A percentile compares a stretch with the other conserved stretches of the same genome.
Conservation (phyloP, 2,329 filamentous ascomycete genomes). For the Lanzia echinophila region DNA sequence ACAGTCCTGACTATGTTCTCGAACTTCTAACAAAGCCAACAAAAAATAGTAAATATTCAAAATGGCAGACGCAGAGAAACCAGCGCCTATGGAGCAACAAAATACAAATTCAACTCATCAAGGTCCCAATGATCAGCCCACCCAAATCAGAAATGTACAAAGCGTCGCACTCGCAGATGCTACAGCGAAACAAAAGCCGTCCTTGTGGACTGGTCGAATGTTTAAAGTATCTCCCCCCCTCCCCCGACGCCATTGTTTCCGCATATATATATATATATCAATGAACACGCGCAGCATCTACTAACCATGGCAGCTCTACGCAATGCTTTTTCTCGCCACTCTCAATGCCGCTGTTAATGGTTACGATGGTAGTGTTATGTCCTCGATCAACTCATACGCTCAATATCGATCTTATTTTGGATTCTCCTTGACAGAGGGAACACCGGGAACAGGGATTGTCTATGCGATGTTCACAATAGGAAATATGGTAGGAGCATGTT, state of each 20-base stretch:
- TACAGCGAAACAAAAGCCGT: slow-evolving; percentile 3
- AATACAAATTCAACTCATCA: too few relatives aligned
- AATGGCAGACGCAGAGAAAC: neutral
- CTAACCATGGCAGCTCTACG: slow-evolving; percentile 1
- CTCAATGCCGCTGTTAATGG: slow-evolving; percentile 32
- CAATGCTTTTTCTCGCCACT: slow-evolving; percentile 14
- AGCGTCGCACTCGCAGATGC: neutral
- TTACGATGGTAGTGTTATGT: slow-evolving; percentile 44
- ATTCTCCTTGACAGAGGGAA: slow-evolving; percentile 12
- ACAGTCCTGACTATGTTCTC: neutral
- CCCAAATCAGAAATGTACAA: neutral
- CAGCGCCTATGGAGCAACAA: neutral
- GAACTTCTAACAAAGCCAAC: neutral
- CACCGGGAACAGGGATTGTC: slow-evolving; percentile 17
- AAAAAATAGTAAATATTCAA: neutral
- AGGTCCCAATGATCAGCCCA: neutral
- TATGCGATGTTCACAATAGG: slow-evolving; percentile 11
- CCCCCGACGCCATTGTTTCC: neutral
- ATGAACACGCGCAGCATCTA: neutral
- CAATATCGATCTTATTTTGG: slow-evolving; percentile 32
- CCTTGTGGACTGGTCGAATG: slow-evolving; percentile 2
- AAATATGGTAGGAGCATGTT: slow-evolving; percentile 5
- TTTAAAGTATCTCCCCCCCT: neutral
- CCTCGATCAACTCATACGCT: slow-evolving; percentile 39
- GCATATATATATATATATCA: neutral